Conservation (phyloP, 352 stramenopile genomes). For the Phytophthora kernoviae region DNA sequence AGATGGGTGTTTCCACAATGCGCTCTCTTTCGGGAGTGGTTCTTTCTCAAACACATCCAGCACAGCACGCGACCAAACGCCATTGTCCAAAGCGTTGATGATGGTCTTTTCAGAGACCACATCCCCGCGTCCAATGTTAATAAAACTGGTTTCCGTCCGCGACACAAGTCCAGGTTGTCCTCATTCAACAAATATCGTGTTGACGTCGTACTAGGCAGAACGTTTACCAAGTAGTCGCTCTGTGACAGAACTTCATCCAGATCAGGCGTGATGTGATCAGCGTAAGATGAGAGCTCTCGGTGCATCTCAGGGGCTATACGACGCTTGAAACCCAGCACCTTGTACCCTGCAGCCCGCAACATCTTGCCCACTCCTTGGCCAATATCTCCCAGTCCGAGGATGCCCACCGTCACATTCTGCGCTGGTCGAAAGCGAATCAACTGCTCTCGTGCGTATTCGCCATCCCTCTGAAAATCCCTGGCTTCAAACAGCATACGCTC, state of each 20-base stretch:
- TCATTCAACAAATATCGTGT: constrained; percentile 74
- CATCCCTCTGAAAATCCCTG: constrained; percentile 36
- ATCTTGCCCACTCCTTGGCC: constrained; percentile 59
- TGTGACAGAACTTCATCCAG: constrained; percentile 51
- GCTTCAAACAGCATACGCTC: constrained; percentile 70
- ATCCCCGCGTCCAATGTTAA: constrained; percentile 91
- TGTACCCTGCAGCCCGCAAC: constrained; percentile 54
- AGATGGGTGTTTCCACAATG: constrained; percentile 62
- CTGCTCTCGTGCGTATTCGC: constrained; percentile 40
- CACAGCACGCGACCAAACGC: constrained; percentile 57
- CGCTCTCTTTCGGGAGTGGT: constrained; percentile 44
- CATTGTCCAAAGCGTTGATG: constrained; percentile 60
- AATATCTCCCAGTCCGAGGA: constrained; percentile 70
- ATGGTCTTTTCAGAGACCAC: constrained; percentile 69
- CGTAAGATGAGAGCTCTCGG: constrained; percentile 15
- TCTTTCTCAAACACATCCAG: constrained; percentile 65
- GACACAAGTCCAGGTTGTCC: constrained; percentile 50
- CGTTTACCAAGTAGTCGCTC: constrained; percentile 86
- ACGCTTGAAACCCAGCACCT: constrained; percentile 76
- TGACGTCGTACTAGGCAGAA: constrained; percentile 81
- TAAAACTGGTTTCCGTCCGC: constrained; percentile 74
- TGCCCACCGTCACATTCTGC: constrained; percentile 50
- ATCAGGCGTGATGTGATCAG: constrained; percentile 50
- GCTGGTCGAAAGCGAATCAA: constrained; percentile 56
- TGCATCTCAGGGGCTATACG: constrained; percentile 23